A percentile compares a stretch with the other conserved stretches of the same genome.
phyloP scores from a whole-genome alignment of 495 filamentous ascomycete genomes.

The Xylaria intraflava region DNA sequence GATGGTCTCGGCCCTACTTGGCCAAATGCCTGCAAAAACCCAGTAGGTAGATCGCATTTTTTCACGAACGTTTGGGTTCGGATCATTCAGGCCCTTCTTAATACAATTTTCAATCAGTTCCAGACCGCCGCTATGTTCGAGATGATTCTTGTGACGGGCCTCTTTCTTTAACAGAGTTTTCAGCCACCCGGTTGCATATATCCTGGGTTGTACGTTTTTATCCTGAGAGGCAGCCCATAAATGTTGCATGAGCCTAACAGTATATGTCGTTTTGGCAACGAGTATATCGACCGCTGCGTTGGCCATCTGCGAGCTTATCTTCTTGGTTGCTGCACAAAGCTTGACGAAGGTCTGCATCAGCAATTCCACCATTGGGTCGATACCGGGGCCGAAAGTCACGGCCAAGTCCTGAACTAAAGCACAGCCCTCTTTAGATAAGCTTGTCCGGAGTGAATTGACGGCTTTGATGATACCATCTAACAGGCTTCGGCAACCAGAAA shows the following conservation, averaged over 20 bases:
- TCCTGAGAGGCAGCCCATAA: slow-evolving; percentile 73
- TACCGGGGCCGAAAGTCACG: slow-evolving; percentile 60
- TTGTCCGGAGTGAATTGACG: slow-evolving; percentile 79
- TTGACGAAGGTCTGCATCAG: slow-evolving; percentile 86
- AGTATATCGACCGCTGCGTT: slow-evolving; percentile 70
- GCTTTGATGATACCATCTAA: slow-evolving; percentile 89
- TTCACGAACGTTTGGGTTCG: slow-evolving; percentile 82
- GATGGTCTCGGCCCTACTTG: slow-evolving; percentile 70
- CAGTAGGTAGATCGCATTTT: slow-evolving; percentile 79
- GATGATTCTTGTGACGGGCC: slow-evolving; percentile 64
- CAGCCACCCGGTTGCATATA: slow-evolving; percentile 75
- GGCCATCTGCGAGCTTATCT: slow-evolving; percentile 75
- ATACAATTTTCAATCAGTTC: slow-evolving; percentile 81
- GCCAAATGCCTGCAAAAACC: slow-evolving; percentile 71
- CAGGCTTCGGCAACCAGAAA: slow-evolving; percentile 61
- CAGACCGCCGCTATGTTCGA: slow-evolving; percentile 77
- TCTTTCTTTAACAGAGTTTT: slow-evolving; percentile 74
- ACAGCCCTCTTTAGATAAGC: slow-evolving; percentile 77
- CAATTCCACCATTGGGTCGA: slow-evolving; percentile 87
- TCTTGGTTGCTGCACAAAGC: slow-evolving; percentile 78
- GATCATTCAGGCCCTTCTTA: slow-evolving; percentile 75
- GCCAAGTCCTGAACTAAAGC: slow-evolving; percentile 82
- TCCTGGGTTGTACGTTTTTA: slow-evolving; percentile 81
- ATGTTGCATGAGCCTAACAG: slow-evolving; percentile 72
- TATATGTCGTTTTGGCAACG: slow-evolving; percentile 71